Evolutionary conservation across 768 basidiomycete species (phyloP).

Genomic region (Tubosaeta sp.): DNA sequence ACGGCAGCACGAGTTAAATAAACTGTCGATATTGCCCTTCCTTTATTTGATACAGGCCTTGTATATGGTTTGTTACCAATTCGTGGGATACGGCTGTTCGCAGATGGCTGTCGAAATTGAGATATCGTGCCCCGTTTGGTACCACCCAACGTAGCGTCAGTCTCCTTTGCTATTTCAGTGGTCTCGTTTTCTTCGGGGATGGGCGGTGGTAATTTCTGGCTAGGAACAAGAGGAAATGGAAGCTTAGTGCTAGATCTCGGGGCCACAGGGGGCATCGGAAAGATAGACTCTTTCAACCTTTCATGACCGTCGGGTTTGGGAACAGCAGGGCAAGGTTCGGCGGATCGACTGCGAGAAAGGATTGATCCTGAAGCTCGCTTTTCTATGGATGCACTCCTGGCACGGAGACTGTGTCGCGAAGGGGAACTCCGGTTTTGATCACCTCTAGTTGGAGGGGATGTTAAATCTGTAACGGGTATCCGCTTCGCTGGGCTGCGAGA

Average conservation of each 20-base stretch:
- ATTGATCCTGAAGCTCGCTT: slow-evolving; percentile 19
- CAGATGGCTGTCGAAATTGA: slow-evolving; percentile 42
- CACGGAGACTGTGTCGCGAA: slow-evolving; percentile 15
- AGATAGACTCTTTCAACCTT: slow-evolving; percentile 18
- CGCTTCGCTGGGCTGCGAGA: slow-evolving; percentile 34
- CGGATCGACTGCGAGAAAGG: slow-evolving; percentile 27
- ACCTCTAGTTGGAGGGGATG: slow-evolving; percentile 24
- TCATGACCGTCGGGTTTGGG: slow-evolving; percentile 7
- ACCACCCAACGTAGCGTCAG: slow-evolving; percentile 13
- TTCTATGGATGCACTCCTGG: slow-evolving; percentile 35
- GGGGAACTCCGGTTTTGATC: slow-evolving; percentile 12
- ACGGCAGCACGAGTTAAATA: slow-evolving; percentile 13
- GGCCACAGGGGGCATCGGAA: slow-evolving; percentile 11
- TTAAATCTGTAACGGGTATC: slow-evolving; percentile 26
- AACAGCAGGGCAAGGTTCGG: slow-evolving; percentile 18
- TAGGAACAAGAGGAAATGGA: slow-evolving; percentile 27
- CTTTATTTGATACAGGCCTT: slow-evolving; percentile 28
- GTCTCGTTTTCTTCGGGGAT: slow-evolving; percentile 33
- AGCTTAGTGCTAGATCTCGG: slow-evolving; percentile 14
- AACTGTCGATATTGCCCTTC: slow-evolving; percentile 4
- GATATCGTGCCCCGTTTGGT: slow-evolving; percentile 35
- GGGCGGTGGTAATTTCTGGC: slow-evolving; percentile 25
- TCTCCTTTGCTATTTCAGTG: slow-evolving; percentile 1
- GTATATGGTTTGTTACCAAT: slow-evolving; percentile 57
- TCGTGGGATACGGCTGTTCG: slow-evolving; percentile 58